Base-by-base conservation (phyloP, 1,284 basidiomycete genomes). In the Ganoderma lucidum region DNA sequence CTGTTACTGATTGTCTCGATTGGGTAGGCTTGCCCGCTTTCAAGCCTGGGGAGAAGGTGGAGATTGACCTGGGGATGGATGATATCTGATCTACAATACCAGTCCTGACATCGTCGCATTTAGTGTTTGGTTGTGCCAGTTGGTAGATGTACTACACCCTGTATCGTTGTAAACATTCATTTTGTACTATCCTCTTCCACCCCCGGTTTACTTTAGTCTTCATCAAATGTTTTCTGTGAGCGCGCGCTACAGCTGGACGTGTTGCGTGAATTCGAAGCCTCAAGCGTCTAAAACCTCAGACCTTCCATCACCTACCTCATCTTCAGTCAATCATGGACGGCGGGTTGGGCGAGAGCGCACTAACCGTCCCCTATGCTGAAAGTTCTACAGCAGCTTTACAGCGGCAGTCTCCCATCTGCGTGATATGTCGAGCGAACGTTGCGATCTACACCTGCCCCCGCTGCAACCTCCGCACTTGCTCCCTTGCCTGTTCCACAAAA, bases 41-140 rank as follows among this genome's bases (percentile, higher is more conserved):
- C 85, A 95, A 98, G 82, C 97, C 98, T 0, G 98, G 98, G 66
- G 96, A 99, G 85, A 97, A 98, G 85, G 96, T 99, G 55, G 92
- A 96, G 84, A 93, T 94, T 79, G 89, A 91, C 78, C 87, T 96
- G 71, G 89, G 87, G 66, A 93, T 93, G 89, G 96, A 97, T 80
- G 96, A 97, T 80, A 89, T 96, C 73, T 96, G 80, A 83, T 63
- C 63, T 51, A 48, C 66, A 70, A 75, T 74, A 75, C 70, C 67
- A 69, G 55, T 39, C 64, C 56, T 56, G 53, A 58, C n/a, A 32
- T 61, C 35, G 19, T 37, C 35, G 9, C n/a, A 55, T 45, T 45
- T 28, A 6, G 23, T 61, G 23, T 41, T 41, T 30, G 14, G 37
- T 39, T 59, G 37, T 59, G 35, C 28, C 28, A 61, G 15, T 30